Evolutionary conservation across 2,329 filamentous ascomycete genomes (phyloP), one percentile per base, ranked within the genome.

Genomic region (Phaeophleospora eucalypticola): DNA sequence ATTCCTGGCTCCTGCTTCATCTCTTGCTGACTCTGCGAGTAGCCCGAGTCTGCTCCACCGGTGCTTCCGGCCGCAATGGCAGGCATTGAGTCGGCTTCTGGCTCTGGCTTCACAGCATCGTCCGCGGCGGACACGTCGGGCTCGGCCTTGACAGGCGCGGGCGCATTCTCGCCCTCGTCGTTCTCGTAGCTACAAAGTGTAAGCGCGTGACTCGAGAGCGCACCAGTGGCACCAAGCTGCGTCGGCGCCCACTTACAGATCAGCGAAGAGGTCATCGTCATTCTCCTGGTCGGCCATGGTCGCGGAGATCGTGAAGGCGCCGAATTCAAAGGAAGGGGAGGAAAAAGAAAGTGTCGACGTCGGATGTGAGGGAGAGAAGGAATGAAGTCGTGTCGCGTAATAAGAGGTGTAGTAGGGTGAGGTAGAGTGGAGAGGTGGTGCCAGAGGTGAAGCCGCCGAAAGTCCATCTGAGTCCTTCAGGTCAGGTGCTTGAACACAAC

Each of bases 231-330:
- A 29, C 7, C 24, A 12, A 7, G 7, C 7, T 29, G 24, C 24
- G 24, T 29, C 24, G 14, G 38, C 33, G n/a, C 34, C 38, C 20
- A 46, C 88, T 72, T 76, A 95, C 89, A 95, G 81, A 72, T 95
- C 90, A 62, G 89, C 89, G 70, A 95, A 95, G 71, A 95, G 86
- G 78, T 95, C 89, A 64, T 95, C 90, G 60, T 95, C 89, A 58
- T 89, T 83, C 58, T 87, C 87, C 64, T 90, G 87, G 43, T 93
- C 88, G 39, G 87, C 82, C 87, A 91, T 93, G 60, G 41, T 77
- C 67, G 50, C 46, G 41, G 58, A 29, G 18, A 41, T 35, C 29
- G 35, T 15, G 41, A 39, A 43, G 36, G 20, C 20, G 12, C n/a
- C 8, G 24, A 1, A 39, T 33, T 41, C 29, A 19, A 27, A 38